phyloP scores from a whole-genome alignment of 2,329 filamentous ascomycete species.

The Aspergillus niger region DNA sequence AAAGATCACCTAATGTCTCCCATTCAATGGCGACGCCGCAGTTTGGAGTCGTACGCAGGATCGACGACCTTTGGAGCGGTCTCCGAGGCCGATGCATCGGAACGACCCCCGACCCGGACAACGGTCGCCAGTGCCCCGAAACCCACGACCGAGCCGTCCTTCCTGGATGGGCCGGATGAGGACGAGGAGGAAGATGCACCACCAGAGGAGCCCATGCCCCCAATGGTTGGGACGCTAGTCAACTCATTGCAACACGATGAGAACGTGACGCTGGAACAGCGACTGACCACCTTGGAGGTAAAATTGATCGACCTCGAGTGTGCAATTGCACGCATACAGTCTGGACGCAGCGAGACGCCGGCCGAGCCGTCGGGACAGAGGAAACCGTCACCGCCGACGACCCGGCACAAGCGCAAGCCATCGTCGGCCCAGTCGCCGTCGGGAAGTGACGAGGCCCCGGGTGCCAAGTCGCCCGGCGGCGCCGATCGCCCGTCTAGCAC shows the following conservation, averaged over 20 bases:
- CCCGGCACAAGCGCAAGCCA: constrained; percentile 20
- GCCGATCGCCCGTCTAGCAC: constrained; percentile 32
- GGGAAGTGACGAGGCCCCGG: constrained; percentile 8
- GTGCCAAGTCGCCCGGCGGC: constrained; percentile 12
- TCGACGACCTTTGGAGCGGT: constrained; percentile 33
- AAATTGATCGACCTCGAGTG: constrained; percentile 55
- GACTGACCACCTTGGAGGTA: constrained; percentile 53
- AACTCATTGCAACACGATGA: constrained; percentile 45
- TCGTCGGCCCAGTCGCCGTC: constrained; percentile 16
- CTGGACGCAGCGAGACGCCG: constrained; percentile 27
- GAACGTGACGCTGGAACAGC: constrained; percentile 46
- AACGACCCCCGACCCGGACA: constrained; percentile 31
- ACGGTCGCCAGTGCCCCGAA: constrained; percentile 32
- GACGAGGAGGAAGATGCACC: constrained; percentile 15
- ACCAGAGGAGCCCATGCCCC: constrained; percentile 29
- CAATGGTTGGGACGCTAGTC: constrained; percentile 43
- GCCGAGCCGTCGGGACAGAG: constrained; percentile 19
- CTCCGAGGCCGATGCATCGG: constrained; percentile 31
- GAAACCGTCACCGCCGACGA: constrained; percentile 18
- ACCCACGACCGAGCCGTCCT: constrained; percentile 24
- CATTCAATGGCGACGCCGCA: constrained; percentile 45
- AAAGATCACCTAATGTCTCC: constrained; percentile 42
- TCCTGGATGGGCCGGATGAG: constrained; percentile 21
- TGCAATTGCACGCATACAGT: constrained; percentile 52
- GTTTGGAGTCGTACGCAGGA: constrained; percentile 43